Evolutionary conservation across 2,329 filamentous ascomycete species (phyloP), one percentile per base, ranked within the genome.

Genomic region (Diaporthe australafricana): DNA sequence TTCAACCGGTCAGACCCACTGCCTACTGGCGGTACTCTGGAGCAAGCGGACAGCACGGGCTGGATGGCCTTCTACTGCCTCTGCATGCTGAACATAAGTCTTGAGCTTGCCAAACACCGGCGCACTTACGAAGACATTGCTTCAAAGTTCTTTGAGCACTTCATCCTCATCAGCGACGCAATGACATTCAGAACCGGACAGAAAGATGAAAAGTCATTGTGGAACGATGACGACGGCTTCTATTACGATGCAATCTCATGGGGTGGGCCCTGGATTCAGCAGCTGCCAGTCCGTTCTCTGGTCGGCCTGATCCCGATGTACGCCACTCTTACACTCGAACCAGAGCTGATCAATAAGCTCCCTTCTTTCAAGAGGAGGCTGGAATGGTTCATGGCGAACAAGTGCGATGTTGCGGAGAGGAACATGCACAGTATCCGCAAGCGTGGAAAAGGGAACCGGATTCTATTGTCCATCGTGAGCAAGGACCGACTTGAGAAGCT

Each of bases 51-150:
- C 86, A 98, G 95, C 80, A 98, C 96, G 12, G 96, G 96, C 40
- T 98, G 96, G 96, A 98, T 98, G 96, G 96, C 94, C 12, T 98
- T 98, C 82, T 98, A 97, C 85, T 98, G 93, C 78, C 84, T 98
- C 74, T 95, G 91, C 84, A 98, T 98, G 96, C 88, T 98, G 79
- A 98, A 98, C 83, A 98, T 98, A 78, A 92, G 95, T 17, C 88
- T 98, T 16, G 96, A 98, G 84, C 88, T 98, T 76, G 95, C 96
- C 72, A 98, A 98, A 84, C 94, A 98, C 81, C 92, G 96, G 56
- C 92, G 95, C 50, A 98, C 92, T 71, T 98, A 98, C 81, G 96
- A 98, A 85, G 96, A 98, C 79, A 93, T 98, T 85, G 95, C 96
- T 1, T 97, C 95, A 65, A 98, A 98, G 83, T 98, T 98, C 86